phyloP scores from a whole-genome alignment of 495 filamentous ascomycete species.

The Echria macrotheca region DNA sequence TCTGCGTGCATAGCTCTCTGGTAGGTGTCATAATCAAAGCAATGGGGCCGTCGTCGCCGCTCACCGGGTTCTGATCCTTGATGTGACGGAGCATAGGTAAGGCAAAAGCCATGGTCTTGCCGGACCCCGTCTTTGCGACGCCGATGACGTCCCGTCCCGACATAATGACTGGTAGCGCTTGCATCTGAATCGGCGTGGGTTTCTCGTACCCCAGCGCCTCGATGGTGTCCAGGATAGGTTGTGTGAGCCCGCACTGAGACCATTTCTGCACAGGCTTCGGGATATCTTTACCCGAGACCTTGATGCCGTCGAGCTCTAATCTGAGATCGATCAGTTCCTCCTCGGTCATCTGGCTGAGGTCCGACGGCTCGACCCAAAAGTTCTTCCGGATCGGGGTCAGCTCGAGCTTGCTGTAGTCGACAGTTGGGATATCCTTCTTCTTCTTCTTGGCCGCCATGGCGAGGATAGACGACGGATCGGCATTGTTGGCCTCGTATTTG shows the following conservation, averaged over 20 bases:
- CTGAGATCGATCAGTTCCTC: constrained; percentile 78
- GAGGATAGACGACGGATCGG: constrained; percentile 73
- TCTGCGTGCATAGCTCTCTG: constrained; percentile 89
- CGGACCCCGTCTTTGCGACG: constrained; percentile 97
- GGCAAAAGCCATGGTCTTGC: constrained; percentile 93
- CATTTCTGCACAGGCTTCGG: constrained; percentile 94
- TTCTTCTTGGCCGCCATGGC: constrained; percentile 87
- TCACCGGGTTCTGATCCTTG: constrained; percentile 84
- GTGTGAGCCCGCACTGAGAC: constrained; percentile 87
- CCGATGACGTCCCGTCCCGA: constrained; percentile 94
- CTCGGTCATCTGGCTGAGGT: constrained; percentile 78
- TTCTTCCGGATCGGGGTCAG: constrained; percentile 84
- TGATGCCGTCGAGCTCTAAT: constrained; percentile 89
- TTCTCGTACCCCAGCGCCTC: constrained; percentile 75
- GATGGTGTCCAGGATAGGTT: constrained; percentile 85
- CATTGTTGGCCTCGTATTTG: constrained; percentile 65
- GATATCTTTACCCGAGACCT: constrained; percentile 75
- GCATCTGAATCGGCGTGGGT: constrained; percentile 89
- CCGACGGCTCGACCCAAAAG: constrained; percentile 87
- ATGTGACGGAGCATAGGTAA: constrained; percentile 97
- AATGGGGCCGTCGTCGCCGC: constrained; percentile 80
- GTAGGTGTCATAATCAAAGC: constrained; percentile 90
- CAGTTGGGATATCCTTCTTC: constrained; percentile 87
- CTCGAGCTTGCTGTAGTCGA: constrained; percentile 79
- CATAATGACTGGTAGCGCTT: constrained; percentile 93